Evolutionary conservation across 1,284 basidiomycete species (phyloP), one percentile per base, ranked within the genome.

Genomic region (Golubevia pallescens): DNA sequence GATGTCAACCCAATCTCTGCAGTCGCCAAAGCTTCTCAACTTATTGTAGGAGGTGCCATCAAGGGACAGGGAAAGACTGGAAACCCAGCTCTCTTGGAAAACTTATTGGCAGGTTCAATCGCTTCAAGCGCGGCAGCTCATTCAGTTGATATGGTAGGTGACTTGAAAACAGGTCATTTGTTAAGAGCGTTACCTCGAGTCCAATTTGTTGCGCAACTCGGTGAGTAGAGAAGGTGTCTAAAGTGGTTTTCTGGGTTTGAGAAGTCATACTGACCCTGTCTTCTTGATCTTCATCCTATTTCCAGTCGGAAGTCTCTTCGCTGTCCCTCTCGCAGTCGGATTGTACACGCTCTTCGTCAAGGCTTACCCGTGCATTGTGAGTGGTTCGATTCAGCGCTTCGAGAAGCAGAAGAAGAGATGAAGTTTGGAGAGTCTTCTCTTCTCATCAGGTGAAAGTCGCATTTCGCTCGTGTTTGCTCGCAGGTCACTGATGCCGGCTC

Each of bases 101-200:
- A 81, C 69, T 55, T 81, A 3, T 68, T 81, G 16, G 78, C 74
- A 14, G 78, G 78, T 77, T 64, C 73, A 74, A 58, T 91, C 73
- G 88, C 90, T 21, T 89, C 88, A 56, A 90, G 89, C 51, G 88
- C 90, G 58, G 89, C 90, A 21, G 88, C 88, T 23, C 90, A 91
- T 80, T 87, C 90, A 21, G 86, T 88, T 60, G 91, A 92, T 81
- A 92, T 92, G 91, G 90, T 90, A 67, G 89, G 90, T 66, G 91
- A 92, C 75, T 86, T 92, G 73, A 91, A 92, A 87, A 91, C 91
- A 6, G 90, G 90, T 65, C 91, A 91, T 83, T 88, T 92, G 64
- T 88, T 92, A 13, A 87, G 90, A 57, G 90, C 91, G 28, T 90
- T 90, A 74, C 91, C 91, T 20, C 87, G 86, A 67, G 89, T 89